Evolutionary conservation across 2,329 filamentous ascomycete genomes (phyloP).

Genomic region (Chaetomiaceae sp.): DNA sequence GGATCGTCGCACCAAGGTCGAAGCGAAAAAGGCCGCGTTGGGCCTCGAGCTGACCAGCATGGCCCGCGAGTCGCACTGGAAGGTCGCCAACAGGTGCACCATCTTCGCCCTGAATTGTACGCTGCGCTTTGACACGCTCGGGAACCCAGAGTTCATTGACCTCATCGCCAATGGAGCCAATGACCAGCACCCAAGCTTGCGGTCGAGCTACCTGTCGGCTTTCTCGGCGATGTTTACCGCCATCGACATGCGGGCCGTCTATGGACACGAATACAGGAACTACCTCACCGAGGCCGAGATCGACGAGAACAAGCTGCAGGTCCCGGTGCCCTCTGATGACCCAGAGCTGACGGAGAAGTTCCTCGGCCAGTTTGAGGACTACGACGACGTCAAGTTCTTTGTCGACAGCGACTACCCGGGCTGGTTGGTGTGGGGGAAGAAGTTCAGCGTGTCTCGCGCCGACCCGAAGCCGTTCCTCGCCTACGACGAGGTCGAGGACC

Average conservation of each 20-base stretch:
- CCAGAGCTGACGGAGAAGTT: conserved; percentile 74
- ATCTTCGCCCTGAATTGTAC: conserved; percentile 89
- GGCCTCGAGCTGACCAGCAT: conserved; percentile 75
- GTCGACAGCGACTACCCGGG: conserved; percentile 89
- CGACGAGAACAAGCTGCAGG: conserved; percentile 68
- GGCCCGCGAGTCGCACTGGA: conserved; percentile 85
- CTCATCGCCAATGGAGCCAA: conserved; percentile 78
- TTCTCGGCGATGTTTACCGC: conserved; percentile 74
- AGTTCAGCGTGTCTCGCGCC: conserved; percentile 72
- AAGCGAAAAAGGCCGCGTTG: conserved; percentile 74
- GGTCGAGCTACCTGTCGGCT: conserved; percentile 74
- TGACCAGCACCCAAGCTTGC: conserved; percentile 82
- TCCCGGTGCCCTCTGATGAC: conserved; percentile 70
- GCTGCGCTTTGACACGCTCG: conserved; percentile 84
- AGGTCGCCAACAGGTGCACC: conserved; percentile 83
- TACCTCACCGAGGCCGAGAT: conserved; percentile 77
- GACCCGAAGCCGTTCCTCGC: conserved; percentile 61
- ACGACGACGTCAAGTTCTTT: conserved; percentile 73
- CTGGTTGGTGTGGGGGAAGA: conserved; percentile 93
- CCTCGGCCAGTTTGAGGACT: conserved; percentile 69
- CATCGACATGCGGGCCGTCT: conserved; percentile 80
- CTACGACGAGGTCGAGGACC: conserved; percentile 77
- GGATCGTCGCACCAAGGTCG: conserved; percentile 69
- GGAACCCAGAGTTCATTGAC: conserved; percentile 75
- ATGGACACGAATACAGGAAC: conserved; percentile 80